Evolutionary conservation across 2,329 filamentous ascomycete species (phyloP).

Genomic region (Claviceps sorghi): DNA sequence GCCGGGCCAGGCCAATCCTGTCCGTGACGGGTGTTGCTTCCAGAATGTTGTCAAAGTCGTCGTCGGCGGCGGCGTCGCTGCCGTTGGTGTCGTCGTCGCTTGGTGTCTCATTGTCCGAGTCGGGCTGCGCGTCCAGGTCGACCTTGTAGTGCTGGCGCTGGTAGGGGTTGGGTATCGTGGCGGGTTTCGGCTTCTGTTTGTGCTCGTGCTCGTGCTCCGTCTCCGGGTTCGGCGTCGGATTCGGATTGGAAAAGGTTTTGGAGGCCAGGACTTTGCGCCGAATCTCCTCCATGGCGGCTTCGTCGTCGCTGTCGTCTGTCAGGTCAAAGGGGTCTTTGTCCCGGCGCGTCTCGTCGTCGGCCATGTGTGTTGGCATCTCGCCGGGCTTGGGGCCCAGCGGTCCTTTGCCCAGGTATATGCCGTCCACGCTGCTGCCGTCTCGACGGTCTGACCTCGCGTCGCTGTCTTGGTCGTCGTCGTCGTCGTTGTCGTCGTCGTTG

Average conservation of each 20-base stretch:
- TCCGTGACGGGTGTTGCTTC: constrained; percentile 83
- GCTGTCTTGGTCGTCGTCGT: constrained; percentile 27
- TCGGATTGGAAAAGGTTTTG: constrained; percentile 56
- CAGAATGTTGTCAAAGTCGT: constrained; percentile 86
- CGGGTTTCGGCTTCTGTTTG: constrained; percentile 38
- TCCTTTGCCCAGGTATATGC: constrained; percentile 46
- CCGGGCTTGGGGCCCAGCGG: constrained; percentile 14
- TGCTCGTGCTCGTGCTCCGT: constrained; percentile 15
- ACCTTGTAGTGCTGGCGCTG: constrained; percentile 29
- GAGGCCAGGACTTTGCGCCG: constrained; percentile 80
- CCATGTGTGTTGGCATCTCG: constrained; percentile 6
- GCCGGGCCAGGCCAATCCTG: constrained; percentile 49
- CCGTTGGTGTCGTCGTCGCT: constrained; percentile 57
- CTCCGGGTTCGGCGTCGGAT: constrained; percentile 35
- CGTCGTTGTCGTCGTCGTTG: constrained; percentile 33
- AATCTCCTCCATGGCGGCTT: constrained; percentile 78
- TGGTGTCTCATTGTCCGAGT: constrained; percentile 46
- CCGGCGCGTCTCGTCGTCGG: constrained; percentile 20
- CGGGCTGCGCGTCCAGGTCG: constrained; percentile 43
- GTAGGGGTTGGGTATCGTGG: constrained; percentile 48
- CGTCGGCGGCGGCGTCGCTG: constrained; percentile 41
- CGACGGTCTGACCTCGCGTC: constrained; percentile 22
- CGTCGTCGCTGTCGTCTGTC: constrained; percentile 60
- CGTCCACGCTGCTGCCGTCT: constrained; percentile 31
- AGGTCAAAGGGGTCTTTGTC: constrained; percentile 57